Percentiles rank a stretch among this genome's conserved stretches.
Evolutionary conservation across 176 grass and related monocot genomes (phyloP).

Genomic region (Microstegium vimineum): DNA sequence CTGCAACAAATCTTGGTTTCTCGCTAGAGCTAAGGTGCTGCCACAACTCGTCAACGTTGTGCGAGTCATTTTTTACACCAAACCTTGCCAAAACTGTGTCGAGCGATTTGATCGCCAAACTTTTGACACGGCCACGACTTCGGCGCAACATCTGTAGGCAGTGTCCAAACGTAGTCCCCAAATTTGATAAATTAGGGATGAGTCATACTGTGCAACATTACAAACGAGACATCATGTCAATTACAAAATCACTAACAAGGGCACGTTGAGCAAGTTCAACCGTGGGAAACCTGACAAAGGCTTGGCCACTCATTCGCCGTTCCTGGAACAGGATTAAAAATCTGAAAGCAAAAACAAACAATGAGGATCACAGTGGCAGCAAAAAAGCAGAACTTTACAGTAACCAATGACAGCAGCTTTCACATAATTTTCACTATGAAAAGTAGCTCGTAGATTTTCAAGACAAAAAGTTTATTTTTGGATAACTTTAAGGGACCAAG

Average conservation of each 20-base stretch:
- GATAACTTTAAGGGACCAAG: neutral
- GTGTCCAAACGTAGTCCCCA: neutral
- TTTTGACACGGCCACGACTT: too few species aligned
- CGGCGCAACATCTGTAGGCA: too few species aligned
- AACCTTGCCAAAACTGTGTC: too few species aligned
- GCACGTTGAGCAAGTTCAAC: conserved; percentile 64
- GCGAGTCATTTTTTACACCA: too few species aligned
- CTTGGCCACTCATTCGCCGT: conserved; percentile 88
- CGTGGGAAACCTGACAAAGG: conserved; percentile 91
- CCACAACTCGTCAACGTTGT: too few species aligned
- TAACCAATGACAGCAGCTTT: neutral
- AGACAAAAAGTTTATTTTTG: neutral
- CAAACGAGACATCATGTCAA: neutral
- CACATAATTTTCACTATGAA: neutral
- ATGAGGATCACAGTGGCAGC: neutral
- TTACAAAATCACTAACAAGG: conserved; percentile 59
- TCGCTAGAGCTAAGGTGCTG: too few species aligned
- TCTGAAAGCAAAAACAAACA: conserved; percentile 1
- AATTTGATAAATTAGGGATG: neutral
- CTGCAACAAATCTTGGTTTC: too few species aligned
- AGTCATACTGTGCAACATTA: neutral
- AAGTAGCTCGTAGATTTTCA: neutral
- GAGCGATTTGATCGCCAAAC: too few species aligned
- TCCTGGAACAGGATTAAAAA: conserved; percentile 52
- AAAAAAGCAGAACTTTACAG: neutral